phyloP scores from a whole-genome alignment of 2,329 filamentous ascomycete genomes.

The Aschersonia sp. region DNA sequence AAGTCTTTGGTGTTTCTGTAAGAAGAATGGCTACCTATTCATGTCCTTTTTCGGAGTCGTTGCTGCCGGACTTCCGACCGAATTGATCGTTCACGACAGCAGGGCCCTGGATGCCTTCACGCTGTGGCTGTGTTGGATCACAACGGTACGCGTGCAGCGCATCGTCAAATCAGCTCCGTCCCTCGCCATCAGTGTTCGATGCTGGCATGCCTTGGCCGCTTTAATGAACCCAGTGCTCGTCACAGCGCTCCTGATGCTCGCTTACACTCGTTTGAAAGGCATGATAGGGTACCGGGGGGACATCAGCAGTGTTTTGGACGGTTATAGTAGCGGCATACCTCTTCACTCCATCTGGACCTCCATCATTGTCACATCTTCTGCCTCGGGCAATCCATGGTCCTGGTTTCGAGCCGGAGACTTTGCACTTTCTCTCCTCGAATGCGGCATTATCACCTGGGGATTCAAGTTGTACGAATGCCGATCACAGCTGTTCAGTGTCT shows the following conservation, averaged over 20 bases:
- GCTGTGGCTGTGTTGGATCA: conserved; percentile 35
- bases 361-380: conserved; percentile 1
- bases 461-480: conserved; percentile 39
- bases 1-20: conserved; percentile 3
- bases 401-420: conserved; percentile 33
- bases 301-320: conserved; percentile 14
- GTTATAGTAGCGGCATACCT: conserved; percentile 19
- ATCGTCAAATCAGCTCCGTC: conserved; percentile 13
- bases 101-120: conserved; percentile 29
- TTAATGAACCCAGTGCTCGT: conserved; percentile 33
- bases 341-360: conserved; percentile 21
- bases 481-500: conserved; percentile 26
- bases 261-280: conserved; percentile 26
- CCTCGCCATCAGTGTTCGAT: conserved; percentile 3
- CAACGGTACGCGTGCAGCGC: conserved; percentile 22
- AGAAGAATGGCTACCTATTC: conserved; percentile 12
- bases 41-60: conserved; percentile 17
- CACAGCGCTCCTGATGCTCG: conserved; percentile 28
- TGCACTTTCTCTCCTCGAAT: conserved; percentile 32
- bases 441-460: conserved; percentile 37
- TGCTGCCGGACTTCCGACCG: conserved; percentile 26
- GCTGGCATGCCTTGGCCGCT: conserved; percentile 20
- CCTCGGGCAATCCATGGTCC: conserved; percentile 6
- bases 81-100: conserved; percentile 16
- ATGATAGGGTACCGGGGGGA: conserved; percentile 12